Percentiles rank a stretch among this genome's conserved stretches.
These are phyloP conservation scores for Hanseniaspora singularis DNA, from an alignment of 805 yeast species.

Conservation along the genomic window DNA sequence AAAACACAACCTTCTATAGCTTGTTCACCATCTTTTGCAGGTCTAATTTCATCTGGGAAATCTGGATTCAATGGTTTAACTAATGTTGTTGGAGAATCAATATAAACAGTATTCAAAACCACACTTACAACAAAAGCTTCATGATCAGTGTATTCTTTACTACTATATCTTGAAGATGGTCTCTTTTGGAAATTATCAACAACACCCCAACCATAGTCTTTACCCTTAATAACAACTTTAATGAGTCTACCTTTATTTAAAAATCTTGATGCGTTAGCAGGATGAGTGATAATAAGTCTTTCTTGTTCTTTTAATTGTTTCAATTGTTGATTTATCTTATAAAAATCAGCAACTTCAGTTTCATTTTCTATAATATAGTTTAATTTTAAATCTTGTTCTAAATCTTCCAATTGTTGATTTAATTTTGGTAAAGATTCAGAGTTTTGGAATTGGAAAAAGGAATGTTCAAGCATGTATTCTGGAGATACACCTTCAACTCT, in stretches of 20 bases:
- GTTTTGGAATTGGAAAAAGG: conserved; percentile 91
- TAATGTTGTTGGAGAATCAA: conserved; percentile 72
- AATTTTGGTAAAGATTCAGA: conserved; percentile 79
- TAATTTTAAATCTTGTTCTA: conserved; percentile 37
- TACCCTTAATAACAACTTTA: conserved; percentile 43
- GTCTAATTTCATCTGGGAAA: conserved; percentile 82
- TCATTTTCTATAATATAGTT: conserved; percentile 59
- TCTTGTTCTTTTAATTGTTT: conserved; percentile 61
- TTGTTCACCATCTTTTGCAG: conserved; percentile 62
- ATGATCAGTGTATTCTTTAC: conserved; percentile 60
- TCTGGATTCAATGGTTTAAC: conserved; percentile 65
- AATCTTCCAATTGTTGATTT: conserved; percentile 50
- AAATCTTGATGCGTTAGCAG: conserved; percentile 71
- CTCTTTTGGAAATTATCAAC: conserved; percentile 69
- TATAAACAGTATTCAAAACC: conserved; percentile 62
- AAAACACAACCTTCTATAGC: conserved; percentile 56
- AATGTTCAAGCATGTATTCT: conserved; percentile 87
- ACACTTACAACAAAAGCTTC: conserved; percentile 83
- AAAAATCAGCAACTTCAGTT: conserved; percentile 61
- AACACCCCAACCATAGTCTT: conserved; percentile 93
- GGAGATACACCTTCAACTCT: conserved; percentile 98
- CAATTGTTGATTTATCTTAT: conserved; percentile 65
- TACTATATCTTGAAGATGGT: conserved; percentile 44
- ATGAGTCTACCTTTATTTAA: conserved; percentile 82
- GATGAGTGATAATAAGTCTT: conserved; percentile 77